Conservation (phyloP, 257 asterid genomes). For the Solanum piurae region DNA sequence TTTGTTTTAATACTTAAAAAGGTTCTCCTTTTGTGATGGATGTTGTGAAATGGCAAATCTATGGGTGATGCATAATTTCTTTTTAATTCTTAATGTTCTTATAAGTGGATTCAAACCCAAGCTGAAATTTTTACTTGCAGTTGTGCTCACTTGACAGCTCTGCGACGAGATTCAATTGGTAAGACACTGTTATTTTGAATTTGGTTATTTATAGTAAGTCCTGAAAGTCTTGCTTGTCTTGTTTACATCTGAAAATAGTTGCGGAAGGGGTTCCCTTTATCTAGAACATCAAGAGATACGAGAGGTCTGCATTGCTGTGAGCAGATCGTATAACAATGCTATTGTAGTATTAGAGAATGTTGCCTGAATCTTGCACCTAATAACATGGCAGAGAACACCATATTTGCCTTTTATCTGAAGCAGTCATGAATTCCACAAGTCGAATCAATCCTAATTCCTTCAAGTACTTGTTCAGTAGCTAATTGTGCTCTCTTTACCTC, state of each 20-base stretch:
- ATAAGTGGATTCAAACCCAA: background rate
- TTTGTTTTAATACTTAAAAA: background rate
- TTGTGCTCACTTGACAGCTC: slow-evolving; percentile 91
- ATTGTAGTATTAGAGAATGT: background rate
- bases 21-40: background rate
- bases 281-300: background rate
- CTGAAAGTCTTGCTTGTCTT: background rate
- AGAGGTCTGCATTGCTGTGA: background rate
- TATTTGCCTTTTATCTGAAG: background rate
- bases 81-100: background rate
- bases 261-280: background rate
- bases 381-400: background rate
- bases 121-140: slow-evolving; percentile 29
- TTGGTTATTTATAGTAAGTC: background rate
- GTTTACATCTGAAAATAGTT: background rate
- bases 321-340: background rate
- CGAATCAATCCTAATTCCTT: background rate
- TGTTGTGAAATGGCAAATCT: background rate
- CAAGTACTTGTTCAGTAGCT: background rate
- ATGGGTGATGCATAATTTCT: background rate
- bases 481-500: background rate
- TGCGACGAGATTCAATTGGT: slow-evolving; percentile 93
- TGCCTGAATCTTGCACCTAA: background rate
- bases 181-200: background rate
- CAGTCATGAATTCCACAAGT: background rate